phyloP scores from a whole-genome alignment of 1,284 basidiomycete species.

The Cutaneotrichosporon mucoides region DNA sequence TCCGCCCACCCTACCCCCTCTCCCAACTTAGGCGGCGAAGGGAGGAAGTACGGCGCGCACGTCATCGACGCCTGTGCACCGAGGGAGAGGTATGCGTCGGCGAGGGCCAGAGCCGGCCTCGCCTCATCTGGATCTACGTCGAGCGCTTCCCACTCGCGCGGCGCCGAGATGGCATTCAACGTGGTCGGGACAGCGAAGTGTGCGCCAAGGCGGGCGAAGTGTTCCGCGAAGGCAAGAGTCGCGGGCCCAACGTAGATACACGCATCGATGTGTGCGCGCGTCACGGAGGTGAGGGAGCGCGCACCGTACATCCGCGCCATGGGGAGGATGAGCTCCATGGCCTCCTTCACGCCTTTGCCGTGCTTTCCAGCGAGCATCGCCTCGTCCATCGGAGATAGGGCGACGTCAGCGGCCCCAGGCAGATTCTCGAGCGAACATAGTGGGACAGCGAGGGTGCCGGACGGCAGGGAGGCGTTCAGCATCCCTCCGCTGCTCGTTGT shows the following conservation, averaged over 20 bases:
- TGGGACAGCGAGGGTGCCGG: background rate
- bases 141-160: background rate
- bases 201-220: constrained; percentile 7
- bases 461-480: background rate
- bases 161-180: constrained; percentile 8
- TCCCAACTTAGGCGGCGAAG: background rate
- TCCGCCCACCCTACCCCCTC: constrained; percentile 12
- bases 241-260: constrained; percentile 17
- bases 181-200: constrained; percentile 13
- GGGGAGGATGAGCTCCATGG: constrained; percentile 7
- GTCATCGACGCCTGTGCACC: constrained; percentile 4
- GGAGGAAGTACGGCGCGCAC: constrained; percentile 17
- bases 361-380: background rate
- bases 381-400: background rate
- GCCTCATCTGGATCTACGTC: constrained; percentile 4
- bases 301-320: constrained; percentile 15
- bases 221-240: constrained; percentile 5
- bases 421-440: background rate
- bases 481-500: background rate
- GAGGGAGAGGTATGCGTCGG: constrained; percentile 5
- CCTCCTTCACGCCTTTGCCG: background rate
- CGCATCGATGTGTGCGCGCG: constrained; percentile 11
- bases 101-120: background rate
- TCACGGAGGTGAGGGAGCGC: background rate
- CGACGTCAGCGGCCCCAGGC: background rate